These are phyloP conservation scores for Macrocybe sp. DNA, from an alignment of 1,284 basidiomycete species.

Conservation along the genomic window DNA sequence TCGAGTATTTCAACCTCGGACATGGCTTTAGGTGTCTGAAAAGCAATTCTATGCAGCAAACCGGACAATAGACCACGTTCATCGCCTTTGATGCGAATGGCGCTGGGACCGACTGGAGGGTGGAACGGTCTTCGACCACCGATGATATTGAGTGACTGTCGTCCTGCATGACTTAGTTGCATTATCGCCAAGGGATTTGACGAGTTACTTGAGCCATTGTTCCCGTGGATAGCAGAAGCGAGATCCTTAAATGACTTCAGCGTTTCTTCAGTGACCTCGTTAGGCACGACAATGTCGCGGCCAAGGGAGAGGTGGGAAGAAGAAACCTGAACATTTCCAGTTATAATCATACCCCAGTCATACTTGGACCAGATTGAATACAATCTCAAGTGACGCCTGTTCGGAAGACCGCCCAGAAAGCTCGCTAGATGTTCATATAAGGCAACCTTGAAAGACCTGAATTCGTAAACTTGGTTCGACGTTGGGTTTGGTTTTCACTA, in stretches of 20 bases:
- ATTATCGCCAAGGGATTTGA: slow-evolving; percentile 52
- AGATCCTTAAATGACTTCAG: slow-evolving; percentile 49
- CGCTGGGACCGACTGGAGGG: slow-evolving; percentile 71
- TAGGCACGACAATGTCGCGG: slow-evolving; percentile 71
- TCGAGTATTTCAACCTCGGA: slow-evolving; percentile 53
- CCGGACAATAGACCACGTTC: slow-evolving; percentile 31
- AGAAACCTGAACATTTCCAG: slow-evolving; percentile 86
- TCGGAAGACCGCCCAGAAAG: slow-evolving; percentile 71
- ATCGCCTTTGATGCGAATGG: slow-evolving; percentile 49
- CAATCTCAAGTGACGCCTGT: slow-evolving; percentile 54
- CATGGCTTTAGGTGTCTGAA: slow-evolving; percentile 65
- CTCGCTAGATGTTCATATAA: slow-evolving; percentile 82
- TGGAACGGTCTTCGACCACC: slow-evolving; percentile 61
- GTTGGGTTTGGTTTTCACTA: neutral
- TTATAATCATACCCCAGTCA: slow-evolving; percentile 87
- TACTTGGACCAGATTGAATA: slow-evolving; percentile 77
- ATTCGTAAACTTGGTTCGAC: neutral
- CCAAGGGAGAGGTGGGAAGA: slow-evolving; percentile 72
- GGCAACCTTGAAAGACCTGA: slow-evolving; percentile 48
- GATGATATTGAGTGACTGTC: slow-evolving; percentile 76
- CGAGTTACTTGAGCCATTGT: neutral
- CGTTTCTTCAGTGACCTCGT: slow-evolving; percentile 32
- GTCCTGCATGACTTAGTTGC: slow-evolving; percentile 84
- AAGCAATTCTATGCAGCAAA: slow-evolving; percentile 47
- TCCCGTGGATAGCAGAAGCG: slow-evolving; percentile 45